Conservation (phyloP, 140 eudicot genomes). For the Erigeron philadelphicus region DNA sequence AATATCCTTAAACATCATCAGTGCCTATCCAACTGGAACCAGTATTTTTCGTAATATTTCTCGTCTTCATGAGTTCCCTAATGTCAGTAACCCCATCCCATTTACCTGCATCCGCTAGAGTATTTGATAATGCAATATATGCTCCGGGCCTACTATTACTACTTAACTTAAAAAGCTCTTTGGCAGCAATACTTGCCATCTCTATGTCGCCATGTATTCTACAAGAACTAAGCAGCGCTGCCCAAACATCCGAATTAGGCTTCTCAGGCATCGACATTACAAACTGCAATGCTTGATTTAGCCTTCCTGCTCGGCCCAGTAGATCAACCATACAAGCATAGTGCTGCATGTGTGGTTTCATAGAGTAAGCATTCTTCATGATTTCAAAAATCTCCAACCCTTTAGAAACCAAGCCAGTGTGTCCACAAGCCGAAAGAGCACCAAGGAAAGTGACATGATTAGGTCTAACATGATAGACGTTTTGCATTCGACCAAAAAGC, state of each 20-base stretch:
- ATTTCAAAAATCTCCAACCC: slow-evolving; percentile 62
- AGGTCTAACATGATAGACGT: slow-evolving; percentile 32
- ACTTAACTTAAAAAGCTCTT: slow-evolving; percentile 61
- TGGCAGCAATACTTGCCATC: slow-evolving; percentile 75
- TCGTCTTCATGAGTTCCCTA: slow-evolving; percentile 68
- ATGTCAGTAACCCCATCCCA: slow-evolving; percentile 76
- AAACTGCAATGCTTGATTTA: slow-evolving; percentile 61
- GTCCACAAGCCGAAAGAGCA: slow-evolving; percentile 84
- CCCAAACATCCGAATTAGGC: slow-evolving; percentile 88
- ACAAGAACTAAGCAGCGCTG: slow-evolving; percentile 80
- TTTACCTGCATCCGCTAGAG: slow-evolving; percentile 82
- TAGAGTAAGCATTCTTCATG: slow-evolving; percentile 52
- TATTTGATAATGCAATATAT: slow-evolving; percentile 68
- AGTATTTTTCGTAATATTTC: slow-evolving; percentile 59
- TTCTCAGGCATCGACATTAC: slow-evolving; percentile 59
- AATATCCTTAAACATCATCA: slow-evolving; percentile 43
- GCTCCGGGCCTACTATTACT: slow-evolving; percentile 70
- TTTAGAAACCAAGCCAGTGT: slow-evolving; percentile 62
- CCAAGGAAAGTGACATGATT: slow-evolving; percentile 83
- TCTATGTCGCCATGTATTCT: slow-evolving; percentile 82
- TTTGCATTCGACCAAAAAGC: slow-evolving; percentile 54
- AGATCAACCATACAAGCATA: slow-evolving; percentile 97
- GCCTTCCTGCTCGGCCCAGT: slow-evolving; percentile 73
- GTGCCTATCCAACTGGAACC: slow-evolving; percentile 87
- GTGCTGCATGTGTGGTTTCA: slow-evolving; percentile 85